A percentile compares a stretch with the other conserved stretches of the same genome.
These are phyloP conservation scores for Ramaria sp. DNA, from an alignment of 768 basidiomycete species.

Conservation along the genomic window DNA sequence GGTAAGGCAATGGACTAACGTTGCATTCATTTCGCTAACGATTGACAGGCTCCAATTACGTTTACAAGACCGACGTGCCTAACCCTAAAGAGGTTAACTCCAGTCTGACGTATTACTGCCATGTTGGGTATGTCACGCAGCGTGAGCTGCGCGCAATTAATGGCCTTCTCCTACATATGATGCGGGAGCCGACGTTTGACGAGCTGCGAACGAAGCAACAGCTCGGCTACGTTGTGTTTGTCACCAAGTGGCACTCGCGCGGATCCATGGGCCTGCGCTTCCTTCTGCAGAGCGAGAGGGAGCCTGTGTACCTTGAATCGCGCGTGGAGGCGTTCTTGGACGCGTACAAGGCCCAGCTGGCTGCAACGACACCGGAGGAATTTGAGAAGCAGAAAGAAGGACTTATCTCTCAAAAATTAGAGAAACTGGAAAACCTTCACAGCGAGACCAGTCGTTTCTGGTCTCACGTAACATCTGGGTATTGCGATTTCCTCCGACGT, in stretches of 20 bases:
- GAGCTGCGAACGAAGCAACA: slow-evolving; percentile 89
- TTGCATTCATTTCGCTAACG: neutral
- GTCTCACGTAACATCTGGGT: slow-evolving; percentile 63
- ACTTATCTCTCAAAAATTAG: slow-evolving; percentile 71
- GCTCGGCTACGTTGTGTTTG: slow-evolving; percentile 81
- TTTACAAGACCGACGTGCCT: slow-evolving; percentile 54
- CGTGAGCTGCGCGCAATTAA: slow-evolving; percentile 54
- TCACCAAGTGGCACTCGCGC: neutral
- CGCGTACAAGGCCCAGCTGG: slow-evolving; percentile 55
- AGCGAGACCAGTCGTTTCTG: slow-evolving; percentile 72
- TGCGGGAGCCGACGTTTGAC: slow-evolving; percentile 89
- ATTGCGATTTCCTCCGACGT: slow-evolving; percentile 83
- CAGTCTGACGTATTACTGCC: slow-evolving; percentile 74
- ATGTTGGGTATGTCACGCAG: slow-evolving; percentile 62
- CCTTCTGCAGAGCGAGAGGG: slow-evolving; percentile 81
- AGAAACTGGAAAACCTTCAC: slow-evolving; percentile 78
- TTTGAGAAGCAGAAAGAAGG: slow-evolving; percentile 72
- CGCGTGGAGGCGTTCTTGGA: slow-evolving; percentile 85
- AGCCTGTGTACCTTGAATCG: slow-evolving; percentile 69
- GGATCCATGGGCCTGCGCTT: slow-evolving; percentile 71
- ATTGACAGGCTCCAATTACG: slow-evolving; percentile 52
- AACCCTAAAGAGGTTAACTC: slow-evolving; percentile 87
- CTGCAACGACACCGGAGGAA: slow-evolving; percentile 57
- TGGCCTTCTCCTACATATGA: slow-evolving; percentile 69
- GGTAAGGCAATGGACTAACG: slow-evolving; percentile 28